Conservation (phyloP, 805 yeast genomes). For the Ogataea pini region DNA sequence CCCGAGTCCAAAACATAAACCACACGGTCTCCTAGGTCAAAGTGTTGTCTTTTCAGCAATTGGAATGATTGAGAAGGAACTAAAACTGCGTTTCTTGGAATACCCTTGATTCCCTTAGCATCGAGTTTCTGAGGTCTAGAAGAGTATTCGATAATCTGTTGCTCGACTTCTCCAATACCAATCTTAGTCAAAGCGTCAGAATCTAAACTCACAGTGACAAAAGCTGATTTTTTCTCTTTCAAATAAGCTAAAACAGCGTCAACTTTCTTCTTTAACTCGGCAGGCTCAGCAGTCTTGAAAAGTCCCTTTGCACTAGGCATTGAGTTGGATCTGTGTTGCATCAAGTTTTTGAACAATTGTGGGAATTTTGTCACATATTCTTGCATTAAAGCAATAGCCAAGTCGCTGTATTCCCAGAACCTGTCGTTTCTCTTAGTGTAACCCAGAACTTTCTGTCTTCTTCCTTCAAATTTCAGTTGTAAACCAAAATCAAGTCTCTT, state of each 20-base stretch:
- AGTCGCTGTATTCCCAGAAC: constrained; percentile 82
- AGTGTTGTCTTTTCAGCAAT: constrained; percentile 70
- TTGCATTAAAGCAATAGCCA: constrained; percentile 65
- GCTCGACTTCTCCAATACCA: constrained; percentile 69
- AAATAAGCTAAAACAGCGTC: constrained; percentile 43
- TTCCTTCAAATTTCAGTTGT: constrained; percentile 78
- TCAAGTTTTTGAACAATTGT: constrained; percentile 46
- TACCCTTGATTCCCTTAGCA: constrained; percentile 67
- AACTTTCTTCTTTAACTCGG: constrained; percentile 44
- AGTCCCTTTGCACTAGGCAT: constrained; percentile 43
- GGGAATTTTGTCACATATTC: constrained; percentile 67
- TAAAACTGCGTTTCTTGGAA: constrained; percentile 81
- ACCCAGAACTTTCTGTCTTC: constrained; percentile 83
- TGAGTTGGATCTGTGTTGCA: constrained; percentile 25
- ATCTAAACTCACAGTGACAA: constrained; percentile 69
- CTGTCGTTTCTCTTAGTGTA: constrained; percentile 65
- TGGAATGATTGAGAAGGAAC: constrained; percentile 74
- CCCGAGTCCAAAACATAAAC: constrained; percentile 84
- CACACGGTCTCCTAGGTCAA: constrained; percentile 87
- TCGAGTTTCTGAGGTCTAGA: constrained; percentile 46
- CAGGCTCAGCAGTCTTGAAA: constrained; percentile 41
- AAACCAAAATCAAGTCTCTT: constrained; percentile 72
- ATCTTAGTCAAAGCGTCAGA: constrained; percentile 74
- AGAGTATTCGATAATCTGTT: constrained; percentile 48
- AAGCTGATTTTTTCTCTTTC: constrained; percentile 45